Base-by-base conservation (phyloP, 768 basidiomycete species). In the Agrocybe praecox region DNA sequence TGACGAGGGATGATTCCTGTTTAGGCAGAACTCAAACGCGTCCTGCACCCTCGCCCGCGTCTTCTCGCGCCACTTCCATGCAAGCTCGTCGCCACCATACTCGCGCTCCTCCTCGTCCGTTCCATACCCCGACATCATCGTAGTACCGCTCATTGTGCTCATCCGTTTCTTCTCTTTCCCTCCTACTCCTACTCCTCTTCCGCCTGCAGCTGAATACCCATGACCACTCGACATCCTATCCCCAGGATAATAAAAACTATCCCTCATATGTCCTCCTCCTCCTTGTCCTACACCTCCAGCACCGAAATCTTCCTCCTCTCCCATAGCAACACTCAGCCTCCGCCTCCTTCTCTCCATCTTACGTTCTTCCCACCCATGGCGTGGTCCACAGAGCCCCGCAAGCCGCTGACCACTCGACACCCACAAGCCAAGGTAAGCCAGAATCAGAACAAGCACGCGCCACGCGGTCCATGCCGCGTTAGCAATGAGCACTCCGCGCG, bases 391-490 rank as follows among this genome's bases (percentile, higher is more conserved):
- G 15, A 94, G 68, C n/a, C 92, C 91, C 48, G 85, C 92, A 46
- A 88, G 89, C 55, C 84, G 83, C 56, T 90, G 82, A 44, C 86
- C 89, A 46, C 89, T 90, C 62, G 90, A 73, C 51, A 89, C 65
- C 91, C 92, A 94, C 17, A 96, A 79, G 46, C 88, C 89, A 49
- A 90, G 68, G 91, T 62, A 15, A 52, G 42, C 32, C 45, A 34
- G 49, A 40, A 55, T 62, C 53, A 95, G 78, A 52, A 94, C 78
- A 24, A 92, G 72, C 8, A 81, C 67, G 32, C 90, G 80, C 88
- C 92, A 91, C 4, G 80, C 87, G 43, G 90, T 84, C 90, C 92
- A 94, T 9, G 83, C 85, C 62, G 86, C 86, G 70, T 94, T 94
- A 47, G 90, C 85, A 49, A 88, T 79, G 44, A 96, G 75, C 24